Conservation (phyloP, 2,329 filamentous ascomycete species). For the Xylaria sp. region DNA sequence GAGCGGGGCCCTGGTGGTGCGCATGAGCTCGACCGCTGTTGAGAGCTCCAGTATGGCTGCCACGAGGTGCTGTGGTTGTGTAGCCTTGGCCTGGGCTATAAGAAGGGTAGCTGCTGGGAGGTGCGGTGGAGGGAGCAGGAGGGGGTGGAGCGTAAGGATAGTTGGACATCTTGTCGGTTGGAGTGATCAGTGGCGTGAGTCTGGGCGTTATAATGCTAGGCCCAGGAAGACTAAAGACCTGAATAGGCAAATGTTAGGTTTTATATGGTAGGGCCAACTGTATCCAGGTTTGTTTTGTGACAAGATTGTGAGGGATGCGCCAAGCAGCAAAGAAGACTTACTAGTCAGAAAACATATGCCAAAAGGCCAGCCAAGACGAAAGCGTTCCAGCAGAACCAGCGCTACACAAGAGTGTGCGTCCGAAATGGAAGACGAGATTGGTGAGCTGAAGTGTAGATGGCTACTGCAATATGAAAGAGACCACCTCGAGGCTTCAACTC, state of each 20-base stretch:
- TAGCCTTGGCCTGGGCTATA: slow-evolving; percentile 47
- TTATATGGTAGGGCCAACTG: no score
- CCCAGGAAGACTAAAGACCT: background rate
- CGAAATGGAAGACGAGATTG: background rate
- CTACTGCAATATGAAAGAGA: background rate
- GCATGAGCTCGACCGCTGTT: slow-evolving; percentile 31
- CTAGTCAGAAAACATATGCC: background rate
- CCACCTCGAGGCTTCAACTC: background rate
- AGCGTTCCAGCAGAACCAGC: no score
- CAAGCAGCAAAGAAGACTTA: no score
- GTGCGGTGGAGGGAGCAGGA: slow-evolving; percentile 33
- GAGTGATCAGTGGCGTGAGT: slow-evolving; percentile 1
- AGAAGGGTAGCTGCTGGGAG: slow-evolving; percentile 30
- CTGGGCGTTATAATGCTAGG: background rate
- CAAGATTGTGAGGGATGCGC: no score
- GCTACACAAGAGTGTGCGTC: background rate
- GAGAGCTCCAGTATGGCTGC: slow-evolving; percentile 27
- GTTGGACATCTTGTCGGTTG: slow-evolving; percentile 30
- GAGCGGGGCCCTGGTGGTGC: slow-evolving; percentile 30
- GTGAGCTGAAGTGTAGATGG: background rate
- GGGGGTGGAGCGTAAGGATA: slow-evolving; percentile 38
- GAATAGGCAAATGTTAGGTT: background rate
- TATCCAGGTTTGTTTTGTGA: background rate
- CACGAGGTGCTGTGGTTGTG: slow-evolving; percentile 39
- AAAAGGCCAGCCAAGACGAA: background rate